A percentile compares a stretch with the other conserved stretches of the same genome.
Evolutionary conservation across 495 filamentous ascomycete species (phyloP).

Genomic region (Niebla homalea): DNA sequence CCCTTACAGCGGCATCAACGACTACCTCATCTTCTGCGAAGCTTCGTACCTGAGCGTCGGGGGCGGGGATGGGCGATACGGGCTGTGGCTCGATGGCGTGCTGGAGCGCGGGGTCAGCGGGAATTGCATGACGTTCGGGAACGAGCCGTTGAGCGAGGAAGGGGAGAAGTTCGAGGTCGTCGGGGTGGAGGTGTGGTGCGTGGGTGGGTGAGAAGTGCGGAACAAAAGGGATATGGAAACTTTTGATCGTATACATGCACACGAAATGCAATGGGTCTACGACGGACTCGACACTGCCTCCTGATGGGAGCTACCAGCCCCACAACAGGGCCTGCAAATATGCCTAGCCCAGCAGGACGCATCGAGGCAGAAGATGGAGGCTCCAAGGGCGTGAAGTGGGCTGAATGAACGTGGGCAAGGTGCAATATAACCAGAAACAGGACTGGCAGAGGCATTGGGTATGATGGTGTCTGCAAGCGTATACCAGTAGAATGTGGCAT

Average conservation of each 20-base stretch:
- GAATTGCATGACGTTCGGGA: constrained; percentile 79
- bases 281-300: neutral
- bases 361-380: neutral
- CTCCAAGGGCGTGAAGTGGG: too few relatives aligned
- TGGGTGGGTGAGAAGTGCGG: constrained; percentile 31
- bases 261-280: neutral
- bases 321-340: neutral
- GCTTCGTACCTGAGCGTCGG: constrained; percentile 71
- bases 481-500: too few relatives aligned
- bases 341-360: neutral
- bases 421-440: too few relatives aligned
- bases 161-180: constrained; percentile 86
- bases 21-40: constrained; percentile 93
- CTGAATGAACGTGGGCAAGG: too few relatives aligned
- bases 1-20: constrained; percentile 88
- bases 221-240: neutral
- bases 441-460: too few relatives aligned
- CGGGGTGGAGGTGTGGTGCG: constrained; percentile 85
- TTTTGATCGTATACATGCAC: neutral
- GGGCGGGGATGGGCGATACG: constrained; percentile 82
- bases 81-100: constrained; percentile 83
- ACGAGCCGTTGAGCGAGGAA: constrained; percentile 88
- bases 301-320: neutral
- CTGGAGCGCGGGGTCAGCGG: constrained; percentile 66
- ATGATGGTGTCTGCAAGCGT: too few relatives aligned